These are phyloP conservation scores for Poteriospumella lacustris DNA, from an alignment of 108 stramenopile species.

Conservation along the genomic window DNA sequence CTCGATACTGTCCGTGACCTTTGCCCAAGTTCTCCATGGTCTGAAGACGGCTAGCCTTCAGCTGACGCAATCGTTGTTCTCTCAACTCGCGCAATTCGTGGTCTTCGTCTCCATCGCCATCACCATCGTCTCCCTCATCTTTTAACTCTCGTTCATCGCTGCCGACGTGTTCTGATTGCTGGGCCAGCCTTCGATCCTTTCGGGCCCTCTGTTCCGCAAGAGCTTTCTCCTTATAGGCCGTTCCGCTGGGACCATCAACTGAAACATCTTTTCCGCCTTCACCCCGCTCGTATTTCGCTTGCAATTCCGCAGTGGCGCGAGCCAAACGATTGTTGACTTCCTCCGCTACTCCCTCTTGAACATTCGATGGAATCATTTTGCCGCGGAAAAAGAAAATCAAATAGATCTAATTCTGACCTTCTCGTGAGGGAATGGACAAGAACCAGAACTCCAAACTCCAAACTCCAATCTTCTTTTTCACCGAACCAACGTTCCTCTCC, in stretches of 20 bases:
- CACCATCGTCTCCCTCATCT: conserved; percentile 35
- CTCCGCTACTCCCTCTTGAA: conserved; percentile 45
- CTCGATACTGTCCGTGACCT: conserved; percentile 89
- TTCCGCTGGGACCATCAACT: conserved; percentile 31
- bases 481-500: no score
- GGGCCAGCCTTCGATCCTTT: conserved; percentile 31
- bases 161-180: conserved; percentile 20
- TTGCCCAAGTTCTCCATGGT: conserved; percentile 66
- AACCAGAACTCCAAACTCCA: no score
- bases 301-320: conserved; percentile 49
- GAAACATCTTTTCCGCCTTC: conserved; percentile 24
- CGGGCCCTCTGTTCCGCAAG: conserved; percentile 21
- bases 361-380: conserved; percentile 2
- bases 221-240: conserved; percentile 27
- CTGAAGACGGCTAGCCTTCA: conserved; percentile 60
- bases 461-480: no score
- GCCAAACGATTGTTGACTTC: conserved; percentile 53
- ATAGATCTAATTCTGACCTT: no score
- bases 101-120: conserved; percentile 45
- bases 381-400: not conserved
- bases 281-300: conserved; percentile 42
- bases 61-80: conserved; percentile 67
- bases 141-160: conserved; percentile 13
- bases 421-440: no score
- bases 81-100: conserved; percentile 52